phyloP scores from a whole-genome alignment of 179 eudicot genomes.

The Heliamphora pulchella region DNA sequence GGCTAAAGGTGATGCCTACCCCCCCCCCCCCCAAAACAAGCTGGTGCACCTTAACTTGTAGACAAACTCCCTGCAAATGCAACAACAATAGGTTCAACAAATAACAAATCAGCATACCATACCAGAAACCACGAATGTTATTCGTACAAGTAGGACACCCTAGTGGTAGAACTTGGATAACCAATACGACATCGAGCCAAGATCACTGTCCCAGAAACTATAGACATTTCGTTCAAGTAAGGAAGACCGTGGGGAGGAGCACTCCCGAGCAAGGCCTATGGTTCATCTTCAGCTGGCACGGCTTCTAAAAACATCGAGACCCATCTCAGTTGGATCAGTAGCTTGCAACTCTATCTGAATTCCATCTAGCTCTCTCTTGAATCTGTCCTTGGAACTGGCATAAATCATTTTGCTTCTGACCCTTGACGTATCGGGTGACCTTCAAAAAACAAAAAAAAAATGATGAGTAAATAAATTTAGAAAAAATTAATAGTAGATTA shows the following conservation, averaged over 20 bases:
- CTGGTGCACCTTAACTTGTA: slow-evolving; percentile 15
- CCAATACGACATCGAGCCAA: slow-evolving; percentile 19
- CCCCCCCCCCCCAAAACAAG: slow-evolving; percentile 4
- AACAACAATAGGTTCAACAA: slow-evolving; percentile 11
- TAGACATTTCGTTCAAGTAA: slow-evolving; percentile 13
- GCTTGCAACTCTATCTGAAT: slow-evolving; percentile 45
- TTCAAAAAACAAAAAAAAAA: slow-evolving; percentile 4
- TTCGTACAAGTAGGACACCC: slow-evolving; percentile 4
- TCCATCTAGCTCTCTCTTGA: slow-evolving; percentile 49
- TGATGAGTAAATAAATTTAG: neutral
- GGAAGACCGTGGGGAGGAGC: slow-evolving; percentile 13
- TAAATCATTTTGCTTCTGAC: slow-evolving; percentile 47
- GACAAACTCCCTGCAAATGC: slow-evolving; percentile 9
- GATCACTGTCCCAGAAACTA: slow-evolving; percentile 20
- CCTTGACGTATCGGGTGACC: slow-evolving; percentile 42
- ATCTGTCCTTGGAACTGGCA: slow-evolving; percentile 47
- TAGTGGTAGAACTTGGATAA: slow-evolving; percentile 12
- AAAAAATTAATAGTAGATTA: neutral
- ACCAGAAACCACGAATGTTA: slow-evolving; percentile 11
- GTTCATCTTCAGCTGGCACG: slow-evolving; percentile 28
- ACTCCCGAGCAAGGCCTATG: slow-evolving; percentile 11
- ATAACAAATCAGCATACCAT: slow-evolving; percentile 11
- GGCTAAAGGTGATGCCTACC: neutral
- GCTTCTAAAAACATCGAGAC: slow-evolving; percentile 38
- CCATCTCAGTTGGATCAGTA: slow-evolving; percentile 49